phyloP scores from a whole-genome alignment of 805 yeast genomes.

The Pichia cephalocereana region DNA sequence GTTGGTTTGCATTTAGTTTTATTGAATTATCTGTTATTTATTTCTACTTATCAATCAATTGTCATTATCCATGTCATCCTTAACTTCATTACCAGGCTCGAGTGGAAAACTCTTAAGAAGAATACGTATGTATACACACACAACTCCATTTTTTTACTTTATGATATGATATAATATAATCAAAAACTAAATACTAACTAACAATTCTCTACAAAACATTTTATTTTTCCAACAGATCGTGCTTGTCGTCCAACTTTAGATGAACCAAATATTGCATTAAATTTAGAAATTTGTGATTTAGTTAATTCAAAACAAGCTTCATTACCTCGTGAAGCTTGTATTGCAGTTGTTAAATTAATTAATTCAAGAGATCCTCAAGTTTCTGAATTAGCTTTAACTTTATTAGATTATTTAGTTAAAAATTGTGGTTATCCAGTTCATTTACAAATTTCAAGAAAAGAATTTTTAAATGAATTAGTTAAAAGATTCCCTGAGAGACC shows the following conservation, averaged over 20 bases:
- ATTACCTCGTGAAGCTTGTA: constrained; percentile 87
- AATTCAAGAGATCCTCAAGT: constrained; percentile 80
- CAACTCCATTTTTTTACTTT: background rate
- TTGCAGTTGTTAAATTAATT: constrained; percentile 71
- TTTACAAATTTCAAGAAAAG: constrained; percentile 88
- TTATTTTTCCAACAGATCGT: constrained; percentile 29
- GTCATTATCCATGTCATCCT: constrained; percentile 20
- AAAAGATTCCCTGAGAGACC: constrained; percentile 93
- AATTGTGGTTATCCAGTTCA: constrained; percentile 98
- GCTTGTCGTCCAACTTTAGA: constrained; percentile 77
- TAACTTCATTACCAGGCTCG: constrained; percentile 25
- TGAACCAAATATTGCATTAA: constrained; percentile 84
- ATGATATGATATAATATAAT: background rate
- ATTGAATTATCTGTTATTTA: too few species aligned
- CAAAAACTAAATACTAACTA: too few species aligned
- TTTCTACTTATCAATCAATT: too few species aligned
- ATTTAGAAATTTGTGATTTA: constrained; percentile 87
- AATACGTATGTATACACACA: constrained; percentile 22
- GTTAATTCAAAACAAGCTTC: constrained; percentile 89
- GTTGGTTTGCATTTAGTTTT: too few species aligned
- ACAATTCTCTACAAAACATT: too few species aligned
- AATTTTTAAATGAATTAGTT: constrained; percentile 87
- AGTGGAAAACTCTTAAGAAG: constrained; percentile 30
- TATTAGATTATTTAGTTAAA: constrained; percentile 84
- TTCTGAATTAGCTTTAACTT: constrained; percentile 61